Evolutionary conservation across 768 basidiomycete genomes (phyloP).

Genomic region (Lactarius deliciosus): DNA sequence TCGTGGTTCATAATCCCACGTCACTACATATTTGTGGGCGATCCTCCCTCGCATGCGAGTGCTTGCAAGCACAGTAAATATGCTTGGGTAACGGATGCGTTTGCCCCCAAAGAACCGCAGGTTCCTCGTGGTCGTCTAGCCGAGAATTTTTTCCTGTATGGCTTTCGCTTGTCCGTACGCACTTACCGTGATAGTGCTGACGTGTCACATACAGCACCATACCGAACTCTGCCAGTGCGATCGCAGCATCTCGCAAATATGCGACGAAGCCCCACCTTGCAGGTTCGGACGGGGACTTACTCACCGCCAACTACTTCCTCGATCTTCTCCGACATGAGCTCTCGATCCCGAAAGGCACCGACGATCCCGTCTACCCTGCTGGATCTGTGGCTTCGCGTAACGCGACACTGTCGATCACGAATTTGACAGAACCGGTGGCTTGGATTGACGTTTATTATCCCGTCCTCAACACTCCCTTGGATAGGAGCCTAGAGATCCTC

Average conservation of each 20-base stretch:
- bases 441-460: constrained; percentile 93
- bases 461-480: constrained; percentile 74
- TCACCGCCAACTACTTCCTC: constrained; percentile 66
- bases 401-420: constrained; percentile 56
- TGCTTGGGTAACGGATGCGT: constrained; percentile 29
- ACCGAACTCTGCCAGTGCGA: constrained; percentile 50
- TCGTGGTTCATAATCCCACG: constrained; percentile 12
- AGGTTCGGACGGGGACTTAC: constrained; percentile 54
- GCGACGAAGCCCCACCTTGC: constrained; percentile 60
- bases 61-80: background rate
- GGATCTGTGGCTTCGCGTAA: constrained; percentile 66
- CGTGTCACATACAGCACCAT: constrained; percentile 41
- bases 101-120: constrained; percentile 27
- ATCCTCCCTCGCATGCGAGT: background rate
- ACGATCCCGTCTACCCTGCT: constrained; percentile 62
- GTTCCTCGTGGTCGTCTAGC: constrained; percentile 38
- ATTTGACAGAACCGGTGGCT: constrained; percentile 52
- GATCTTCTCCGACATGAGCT: constrained; percentile 67
- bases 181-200: background rate
- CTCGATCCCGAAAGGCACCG: constrained; percentile 43
- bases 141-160: constrained; percentile 49
- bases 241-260: constrained; percentile 51
- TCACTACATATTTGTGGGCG: background rate
- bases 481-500: constrained; percentile 66
- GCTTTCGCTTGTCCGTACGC: background rate